Percentiles rank a stretch among this genome's conserved stretches.
Conservation (phyloP, 1,284 basidiomycete species). For the Rhodotorula sp. region DNA sequence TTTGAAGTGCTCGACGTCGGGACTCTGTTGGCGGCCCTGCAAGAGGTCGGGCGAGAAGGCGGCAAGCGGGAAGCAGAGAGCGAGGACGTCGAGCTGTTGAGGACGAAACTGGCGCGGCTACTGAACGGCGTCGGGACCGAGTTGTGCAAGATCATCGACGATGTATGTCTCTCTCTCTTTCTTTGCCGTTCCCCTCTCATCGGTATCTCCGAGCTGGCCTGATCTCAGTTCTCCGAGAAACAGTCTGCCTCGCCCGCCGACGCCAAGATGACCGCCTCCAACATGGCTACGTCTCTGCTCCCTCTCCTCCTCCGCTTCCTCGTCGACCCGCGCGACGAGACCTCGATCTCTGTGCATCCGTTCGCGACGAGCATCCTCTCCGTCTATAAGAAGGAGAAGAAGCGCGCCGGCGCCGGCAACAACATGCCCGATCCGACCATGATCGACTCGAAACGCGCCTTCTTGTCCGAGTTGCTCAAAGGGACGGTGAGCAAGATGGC, state of each 20-base stretch:
- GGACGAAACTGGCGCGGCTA: slow-evolving; percentile 82
- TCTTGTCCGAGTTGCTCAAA: slow-evolving; percentile 75
- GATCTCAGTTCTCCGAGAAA: not conserved
- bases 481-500: slow-evolving; percentile 74
- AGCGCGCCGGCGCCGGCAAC: slow-evolving; percentile 61
- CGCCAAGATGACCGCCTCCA: slow-evolving; percentile 66
- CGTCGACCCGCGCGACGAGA: slow-evolving; percentile 83
- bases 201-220: not conserved
- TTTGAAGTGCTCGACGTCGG: slow-evolving; percentile 84
- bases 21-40: slow-evolving; percentile 73
- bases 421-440: slow-evolving; percentile 52
- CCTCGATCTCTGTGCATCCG: slow-evolving; percentile 74
- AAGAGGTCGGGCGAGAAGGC: slow-evolving; percentile 68
- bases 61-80: slow-evolving; percentile 63
- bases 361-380: slow-evolving; percentile 71
- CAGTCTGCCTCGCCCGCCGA: slow-evolving; percentile 65
- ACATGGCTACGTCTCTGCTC: slow-evolving; percentile 66
- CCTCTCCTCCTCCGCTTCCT: slow-evolving; percentile 85
- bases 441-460: slow-evolving; percentile 66
- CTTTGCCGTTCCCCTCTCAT: too few species aligned
- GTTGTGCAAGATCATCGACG: slow-evolving; percentile 72
- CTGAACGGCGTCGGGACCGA: slow-evolving; percentile 82
- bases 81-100: slow-evolving; percentile 70
- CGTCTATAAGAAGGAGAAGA: slow-evolving; percentile 72
- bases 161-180: slow-evolving; percentile 57